phyloP scores from a whole-genome alignment of 2,329 filamentous ascomycete species.

The Colletotrichum costaricense region DNA sequence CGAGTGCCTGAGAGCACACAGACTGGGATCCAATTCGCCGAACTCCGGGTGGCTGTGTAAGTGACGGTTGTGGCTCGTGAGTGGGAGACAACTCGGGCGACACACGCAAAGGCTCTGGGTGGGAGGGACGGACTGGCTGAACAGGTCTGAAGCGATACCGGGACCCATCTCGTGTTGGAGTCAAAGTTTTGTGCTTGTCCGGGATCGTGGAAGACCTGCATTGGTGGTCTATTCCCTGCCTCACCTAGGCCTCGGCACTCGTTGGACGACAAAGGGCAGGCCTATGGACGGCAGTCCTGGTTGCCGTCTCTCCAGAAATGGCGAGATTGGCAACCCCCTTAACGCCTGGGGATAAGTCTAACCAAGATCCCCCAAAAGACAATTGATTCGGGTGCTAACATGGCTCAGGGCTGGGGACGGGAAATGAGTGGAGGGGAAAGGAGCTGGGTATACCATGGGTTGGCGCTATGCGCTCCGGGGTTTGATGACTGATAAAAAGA shows the following conservation, averaged over 20 bases:
- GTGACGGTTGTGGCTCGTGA: conserved; percentile 38
- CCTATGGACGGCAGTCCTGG: conserved; percentile 57
- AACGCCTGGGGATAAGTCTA: conserved; percentile 61
- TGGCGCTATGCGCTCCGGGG: neutral
- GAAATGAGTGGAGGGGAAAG: neutral
- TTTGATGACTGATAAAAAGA: neutral
- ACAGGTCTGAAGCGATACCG: conserved; percentile 49
- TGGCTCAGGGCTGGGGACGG: conserved; percentile 1
- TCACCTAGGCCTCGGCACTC: neutral
- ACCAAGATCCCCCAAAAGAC: conserved; percentile 7
- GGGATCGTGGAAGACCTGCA: conserved; percentile 48
- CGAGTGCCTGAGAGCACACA: conserved; percentile 39
- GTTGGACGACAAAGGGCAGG: conserved; percentile 46
- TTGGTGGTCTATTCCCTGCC: neutral
- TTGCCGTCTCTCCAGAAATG: conserved; percentile 63
- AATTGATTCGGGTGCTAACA: conserved; percentile 40
- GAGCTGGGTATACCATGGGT: neutral
- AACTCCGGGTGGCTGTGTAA: conserved; percentile 40
- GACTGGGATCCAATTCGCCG: conserved; percentile 41
- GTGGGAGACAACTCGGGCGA: conserved; percentile 3
- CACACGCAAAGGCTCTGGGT: neutral
- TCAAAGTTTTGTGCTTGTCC: conserved; percentile 96
- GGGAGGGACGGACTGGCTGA: neutral
- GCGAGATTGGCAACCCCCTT: conserved; percentile 59
- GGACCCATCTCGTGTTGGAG: conserved; percentile 94